A percentile compares a stretch with the other conserved stretches of the same genome.
These are phyloP conservation scores for Tolypocladium endophyticum DNA, from an alignment of 2,329 filamentous ascomycete genomes.

Conservation along the genomic window DNA sequence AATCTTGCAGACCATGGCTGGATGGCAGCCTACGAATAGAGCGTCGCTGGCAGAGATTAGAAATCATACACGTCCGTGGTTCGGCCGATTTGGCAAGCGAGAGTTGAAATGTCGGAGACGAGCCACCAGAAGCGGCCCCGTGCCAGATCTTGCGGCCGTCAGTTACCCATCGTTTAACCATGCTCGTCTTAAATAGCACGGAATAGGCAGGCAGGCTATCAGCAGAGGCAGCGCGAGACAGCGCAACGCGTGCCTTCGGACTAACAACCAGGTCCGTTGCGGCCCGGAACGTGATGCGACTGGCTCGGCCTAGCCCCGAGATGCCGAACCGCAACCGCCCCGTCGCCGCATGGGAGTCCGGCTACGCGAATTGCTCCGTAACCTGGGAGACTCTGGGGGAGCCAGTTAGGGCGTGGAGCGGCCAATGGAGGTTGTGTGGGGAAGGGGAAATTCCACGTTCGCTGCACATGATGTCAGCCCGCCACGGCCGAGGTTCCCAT, in stretches of 20 bases:
- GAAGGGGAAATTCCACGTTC: neutral
- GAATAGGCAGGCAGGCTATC: neutral
- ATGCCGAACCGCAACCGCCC: neutral
- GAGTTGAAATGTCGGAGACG: neutral
- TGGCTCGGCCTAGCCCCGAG: neutral
- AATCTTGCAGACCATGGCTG: neutral
- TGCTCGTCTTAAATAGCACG: neutral
- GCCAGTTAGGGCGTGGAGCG: neutral
- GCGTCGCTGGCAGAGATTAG: neutral
- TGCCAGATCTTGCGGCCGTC: neutral
- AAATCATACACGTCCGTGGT: neutral
- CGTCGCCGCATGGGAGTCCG: neutral
- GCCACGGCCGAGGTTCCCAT: constrained; percentile 18
- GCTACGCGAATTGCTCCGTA: neutral
- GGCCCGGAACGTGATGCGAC: neutral
- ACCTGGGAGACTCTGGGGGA: neutral
- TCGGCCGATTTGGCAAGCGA: neutral
- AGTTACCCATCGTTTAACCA: neutral
- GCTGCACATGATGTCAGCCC: constrained; percentile 7
- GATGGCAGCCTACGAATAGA: neutral
- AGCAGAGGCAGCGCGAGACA: neutral
- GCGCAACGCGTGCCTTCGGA: constrained; percentile 1
- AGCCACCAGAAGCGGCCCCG: neutral
- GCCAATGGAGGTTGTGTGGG: neutral
- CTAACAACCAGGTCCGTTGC: constrained; percentile 3